Percentiles rank a stretch among this genome's conserved stretches.
Conservation (phyloP, 805 yeast genomes). For the Candida lessepsii region DNA sequence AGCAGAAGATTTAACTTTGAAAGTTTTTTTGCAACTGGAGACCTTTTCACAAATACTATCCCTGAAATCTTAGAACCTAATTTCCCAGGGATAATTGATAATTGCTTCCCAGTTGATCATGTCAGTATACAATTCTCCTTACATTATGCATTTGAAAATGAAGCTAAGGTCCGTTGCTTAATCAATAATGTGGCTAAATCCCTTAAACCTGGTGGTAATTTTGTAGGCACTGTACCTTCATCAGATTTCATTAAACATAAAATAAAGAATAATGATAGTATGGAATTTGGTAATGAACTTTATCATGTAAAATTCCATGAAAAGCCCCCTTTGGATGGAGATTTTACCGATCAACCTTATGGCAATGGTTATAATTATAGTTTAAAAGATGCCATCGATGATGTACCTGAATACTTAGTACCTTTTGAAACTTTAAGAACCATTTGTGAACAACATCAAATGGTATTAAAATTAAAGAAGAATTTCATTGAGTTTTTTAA, state of each 20-base stretch:
- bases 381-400: conserved; percentile 89
- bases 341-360: conserved; percentile 61
- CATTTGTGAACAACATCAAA: conserved; percentile 78
- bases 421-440: conserved; percentile 87
- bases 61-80: conserved; percentile 64
- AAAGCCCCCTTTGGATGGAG: conserved; percentile 73
- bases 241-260: conserved; percentile 78
- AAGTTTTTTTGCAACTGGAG: conserved; percentile 87
- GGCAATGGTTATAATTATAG: conserved; percentile 84
- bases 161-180: conserved; percentile 70
- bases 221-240: conserved; percentile 93
- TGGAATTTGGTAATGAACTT: conserved; percentile 75
- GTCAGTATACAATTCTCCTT: conserved; percentile 90
- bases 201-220: conserved; percentile 77
- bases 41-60: conserved; percentile 73
- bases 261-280: conserved; percentile 29
- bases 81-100: conserved; percentile 58
- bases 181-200: conserved; percentile 74
- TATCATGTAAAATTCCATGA: conserved; percentile 81
- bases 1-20: conserved; percentile 60
- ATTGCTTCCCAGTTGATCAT: conserved; percentile 76
- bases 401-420: conserved; percentile 95
- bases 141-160: conserved; percentile 92
- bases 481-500: conserved; percentile 81
- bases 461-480: conserved; percentile 68